Conservation (phyloP, 192 early-diverging fungal species). For the Coemansia sp. region DNA sequence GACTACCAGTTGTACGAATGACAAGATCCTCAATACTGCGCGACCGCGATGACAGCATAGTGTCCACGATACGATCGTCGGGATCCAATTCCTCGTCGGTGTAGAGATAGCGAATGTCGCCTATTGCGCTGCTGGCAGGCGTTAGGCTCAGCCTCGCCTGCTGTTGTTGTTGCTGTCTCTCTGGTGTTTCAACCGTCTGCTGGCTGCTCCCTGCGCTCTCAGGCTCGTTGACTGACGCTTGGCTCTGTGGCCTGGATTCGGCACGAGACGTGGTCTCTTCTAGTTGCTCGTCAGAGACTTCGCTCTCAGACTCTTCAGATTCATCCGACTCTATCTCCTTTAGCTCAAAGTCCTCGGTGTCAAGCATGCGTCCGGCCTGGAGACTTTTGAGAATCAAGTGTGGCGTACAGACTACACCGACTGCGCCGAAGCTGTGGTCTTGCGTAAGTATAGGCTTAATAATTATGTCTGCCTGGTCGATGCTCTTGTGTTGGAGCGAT, state of each 20-base stretch:
- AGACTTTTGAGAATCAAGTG: constrained; percentile 24
- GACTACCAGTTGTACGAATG: constrained; percentile 19
- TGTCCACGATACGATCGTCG: constrained; percentile 33
- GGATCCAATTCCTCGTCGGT: constrained; percentile 23
- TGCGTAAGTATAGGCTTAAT: constrained; percentile 12
- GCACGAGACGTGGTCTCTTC: not conserved
- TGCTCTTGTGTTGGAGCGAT: not conserved
- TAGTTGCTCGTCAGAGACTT: not conserved
- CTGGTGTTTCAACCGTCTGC: not conserved
- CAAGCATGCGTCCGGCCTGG: constrained; percentile 14
- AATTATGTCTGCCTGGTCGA: constrained; percentile 19
- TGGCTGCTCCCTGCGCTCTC: not conserved
- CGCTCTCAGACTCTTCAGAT: constrained; percentile 9
- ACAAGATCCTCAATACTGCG: constrained; percentile 35
- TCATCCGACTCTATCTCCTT: not conserved
- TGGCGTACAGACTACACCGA: constrained; percentile 14
- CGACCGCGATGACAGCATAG: constrained; percentile 38
- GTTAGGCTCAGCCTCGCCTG: not conserved
- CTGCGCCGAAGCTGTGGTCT: not conserved
- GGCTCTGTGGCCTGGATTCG: not conserved
- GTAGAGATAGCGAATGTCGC: constrained; percentile 11
- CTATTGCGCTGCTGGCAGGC: not conserved
- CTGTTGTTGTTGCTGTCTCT: not conserved
- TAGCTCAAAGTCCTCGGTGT: constrained; percentile 10
- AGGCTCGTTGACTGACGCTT: not conserved